Evolutionary conservation across 1,284 basidiomycete species (phyloP).

Genomic region (Gomphus bonarii): DNA sequence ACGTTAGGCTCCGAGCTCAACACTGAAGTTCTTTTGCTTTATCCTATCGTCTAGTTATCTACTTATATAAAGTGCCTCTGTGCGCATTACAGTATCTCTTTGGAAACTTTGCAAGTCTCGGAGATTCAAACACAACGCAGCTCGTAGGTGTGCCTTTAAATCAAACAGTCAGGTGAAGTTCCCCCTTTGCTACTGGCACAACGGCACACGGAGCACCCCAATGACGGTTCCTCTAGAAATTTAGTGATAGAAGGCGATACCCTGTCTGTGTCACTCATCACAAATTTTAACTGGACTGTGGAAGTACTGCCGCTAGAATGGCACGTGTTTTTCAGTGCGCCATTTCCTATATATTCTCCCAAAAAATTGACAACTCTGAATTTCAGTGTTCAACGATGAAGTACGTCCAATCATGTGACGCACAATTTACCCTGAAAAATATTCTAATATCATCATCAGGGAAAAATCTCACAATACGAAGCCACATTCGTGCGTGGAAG

Average conservation of each 20-base stretch:
- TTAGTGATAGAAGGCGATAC: conserved; percentile 2
- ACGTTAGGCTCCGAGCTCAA: background rate
- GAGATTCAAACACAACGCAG: background rate
- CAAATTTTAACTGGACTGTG: background rate
- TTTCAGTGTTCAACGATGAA: background rate
- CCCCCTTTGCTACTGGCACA: background rate
- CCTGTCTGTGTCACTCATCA: background rate
- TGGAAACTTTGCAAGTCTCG: background rate
- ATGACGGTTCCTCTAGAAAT: background rate
- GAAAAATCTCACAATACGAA: background rate
- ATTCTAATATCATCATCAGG: background rate
- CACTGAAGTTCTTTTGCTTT: background rate
- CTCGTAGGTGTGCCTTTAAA: conserved; percentile 1
- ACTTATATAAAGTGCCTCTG: background rate
- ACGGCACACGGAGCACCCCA: background rate
- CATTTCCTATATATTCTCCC: background rate
- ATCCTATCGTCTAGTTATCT: background rate
- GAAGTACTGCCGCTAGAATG: conserved; percentile 1
- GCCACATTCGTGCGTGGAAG: background rate
- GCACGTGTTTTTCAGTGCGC: background rate
- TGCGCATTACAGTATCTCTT: background rate
- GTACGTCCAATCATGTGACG: background rate
- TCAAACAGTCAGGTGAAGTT: background rate
- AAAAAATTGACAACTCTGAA: background rate
- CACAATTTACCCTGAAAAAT: too few species aligned